Evolutionary conservation across 2,329 filamentous ascomycete genomes (phyloP).

Genomic region (Chaetoscypha palmicola): DNA sequence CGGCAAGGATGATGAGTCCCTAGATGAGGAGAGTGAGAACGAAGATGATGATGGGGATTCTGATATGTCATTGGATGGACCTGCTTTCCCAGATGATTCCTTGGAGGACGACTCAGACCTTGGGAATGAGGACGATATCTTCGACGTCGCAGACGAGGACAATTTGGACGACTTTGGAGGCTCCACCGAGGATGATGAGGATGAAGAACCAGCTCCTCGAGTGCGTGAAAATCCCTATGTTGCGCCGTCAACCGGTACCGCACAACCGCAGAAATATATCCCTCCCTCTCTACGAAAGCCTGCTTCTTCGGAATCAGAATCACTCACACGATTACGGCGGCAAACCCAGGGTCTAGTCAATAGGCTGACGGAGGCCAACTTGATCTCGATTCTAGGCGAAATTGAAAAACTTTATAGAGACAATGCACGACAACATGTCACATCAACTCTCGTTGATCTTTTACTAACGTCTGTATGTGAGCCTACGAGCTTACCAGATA

Average conservation of each 20-base stretch:
- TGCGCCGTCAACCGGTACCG: constrained; percentile 51
- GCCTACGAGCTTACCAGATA: constrained; percentile 71
- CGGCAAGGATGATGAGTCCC: constrained; percentile 16
- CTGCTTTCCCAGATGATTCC: constrained; percentile 28
- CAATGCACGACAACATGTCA: constrained; percentile 83
- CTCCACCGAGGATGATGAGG: constrained; percentile 33
- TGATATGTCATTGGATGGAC: constrained; percentile 26
- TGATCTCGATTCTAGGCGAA: constrained; percentile 75
- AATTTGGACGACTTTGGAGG: constrained; percentile 32
- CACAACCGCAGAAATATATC: constrained; percentile 68
- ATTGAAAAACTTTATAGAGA: constrained; percentile 78
- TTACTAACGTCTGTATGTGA: constrained; percentile 76
- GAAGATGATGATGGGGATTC: constrained; percentile 29
- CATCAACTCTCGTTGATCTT: constrained; percentile 68
- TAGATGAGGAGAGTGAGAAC: constrained; percentile 14
- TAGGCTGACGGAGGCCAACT: constrained; percentile 82
- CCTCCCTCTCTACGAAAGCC: constrained; percentile 73
- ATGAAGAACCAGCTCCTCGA: constrained; percentile 34
- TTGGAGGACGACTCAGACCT: constrained; percentile 19
- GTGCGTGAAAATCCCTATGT: constrained; percentile 82
- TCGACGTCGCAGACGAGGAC: constrained; percentile 29
- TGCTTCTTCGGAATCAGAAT: constrained; percentile 57
- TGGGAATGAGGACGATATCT: constrained; percentile 24
- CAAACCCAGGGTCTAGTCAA: constrained; percentile 88
- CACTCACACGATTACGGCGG: constrained; percentile 61